phyloP scores from a whole-genome alignment of 2,329 filamentous ascomycete genomes.

The Trichoderma atroviride region DNA sequence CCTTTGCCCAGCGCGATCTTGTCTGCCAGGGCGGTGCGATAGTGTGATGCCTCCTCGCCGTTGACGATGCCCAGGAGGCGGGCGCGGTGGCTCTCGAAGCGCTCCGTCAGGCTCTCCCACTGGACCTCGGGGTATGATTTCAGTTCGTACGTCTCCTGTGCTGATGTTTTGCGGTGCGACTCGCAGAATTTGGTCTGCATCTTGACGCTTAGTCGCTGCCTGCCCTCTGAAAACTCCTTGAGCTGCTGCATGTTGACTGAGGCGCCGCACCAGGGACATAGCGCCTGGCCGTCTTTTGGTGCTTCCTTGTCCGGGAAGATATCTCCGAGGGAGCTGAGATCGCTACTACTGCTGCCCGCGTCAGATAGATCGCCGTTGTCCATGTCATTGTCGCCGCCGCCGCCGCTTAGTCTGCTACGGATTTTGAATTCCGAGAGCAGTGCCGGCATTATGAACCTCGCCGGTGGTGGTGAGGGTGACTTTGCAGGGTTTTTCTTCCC shows the following conservation, averaged over 20 bases:
- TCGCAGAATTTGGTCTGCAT: constrained; percentile 66
- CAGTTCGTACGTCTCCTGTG: constrained; percentile 50
- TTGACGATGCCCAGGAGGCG: constrained; percentile 63
- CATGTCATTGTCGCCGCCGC: not conserved
- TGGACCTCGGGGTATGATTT: constrained; percentile 71
- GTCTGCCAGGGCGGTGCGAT: constrained; percentile 57
- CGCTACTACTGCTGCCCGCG: not conserved
- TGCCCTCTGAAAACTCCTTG: constrained; percentile 50
- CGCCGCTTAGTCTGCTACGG: constrained; percentile 1
- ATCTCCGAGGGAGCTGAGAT: constrained; percentile 2
- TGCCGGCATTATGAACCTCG: constrained; percentile 32
- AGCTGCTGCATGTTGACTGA: constrained; percentile 59
- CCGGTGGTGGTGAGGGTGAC: constrained; percentile 28
- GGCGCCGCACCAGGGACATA: constrained; percentile 70
- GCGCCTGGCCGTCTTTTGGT: constrained; percentile 42
- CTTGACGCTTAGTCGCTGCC: constrained; percentile 55
- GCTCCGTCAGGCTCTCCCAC: constrained; percentile 63
- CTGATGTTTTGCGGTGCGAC: constrained; percentile 60
- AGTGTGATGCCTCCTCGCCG: constrained; percentile 60
- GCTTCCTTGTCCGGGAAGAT: not conserved
- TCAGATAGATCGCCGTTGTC: not conserved
- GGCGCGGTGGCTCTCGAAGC: constrained; percentile 59
- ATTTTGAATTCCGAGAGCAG: constrained; percentile 26
- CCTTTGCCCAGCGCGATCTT: constrained; percentile 60
- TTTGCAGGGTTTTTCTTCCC: not conserved